Base-by-base conservation (phyloP, 2,329 filamentous ascomycete species). In the Fusarium armeniacum region DNA sequence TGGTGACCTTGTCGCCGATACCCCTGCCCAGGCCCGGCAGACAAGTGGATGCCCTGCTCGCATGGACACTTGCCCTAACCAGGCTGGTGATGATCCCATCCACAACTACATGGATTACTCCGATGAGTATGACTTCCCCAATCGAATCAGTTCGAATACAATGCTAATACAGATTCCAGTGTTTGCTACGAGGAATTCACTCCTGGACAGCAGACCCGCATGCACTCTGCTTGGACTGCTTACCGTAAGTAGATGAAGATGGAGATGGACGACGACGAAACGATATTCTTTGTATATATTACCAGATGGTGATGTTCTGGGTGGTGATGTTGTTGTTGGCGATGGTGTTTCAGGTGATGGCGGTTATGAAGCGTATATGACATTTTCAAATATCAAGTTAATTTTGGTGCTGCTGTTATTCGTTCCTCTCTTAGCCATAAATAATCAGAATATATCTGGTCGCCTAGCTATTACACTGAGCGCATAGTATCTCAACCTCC, bases 1-100 rank as follows among this genome's bases (percentile, higher is more conserved):
- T 16, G 81, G 81, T 30, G 82, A 84, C 70, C 73, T 73, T 24
- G 76, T 84, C 18, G 65, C 75, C 50, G 82, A 83, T 57, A 84
- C 82, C 22, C 80, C 82, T 30, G 76, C 80, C 20, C 76, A 82
- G 67, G 67, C 68, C 73, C 73, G 65, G 24, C 32, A 65, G 24
- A 75, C 78, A 5, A 61, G 55, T 13, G 81, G 81, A 26, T 83
- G 81, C 72, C 80, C 80, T 49, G 59, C 63, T 26, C 74, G 76
- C 4, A 74, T 72, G 58, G 79, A 80, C 24, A 77, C 77, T 6
- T 81, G 79, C 71, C 77, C 79, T 8, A 72, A 61, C 58, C 65
- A 65, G 47, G 5, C 76, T 15, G 78, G 78, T 15, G 50, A 75
- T 2, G 78, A 81, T 45, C 77, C 78, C 16, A 78, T 80, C 51